phyloP scores from a whole-genome alignment of 345 rosid genomes.

The Xanthoceras sorbifolium region DNA sequence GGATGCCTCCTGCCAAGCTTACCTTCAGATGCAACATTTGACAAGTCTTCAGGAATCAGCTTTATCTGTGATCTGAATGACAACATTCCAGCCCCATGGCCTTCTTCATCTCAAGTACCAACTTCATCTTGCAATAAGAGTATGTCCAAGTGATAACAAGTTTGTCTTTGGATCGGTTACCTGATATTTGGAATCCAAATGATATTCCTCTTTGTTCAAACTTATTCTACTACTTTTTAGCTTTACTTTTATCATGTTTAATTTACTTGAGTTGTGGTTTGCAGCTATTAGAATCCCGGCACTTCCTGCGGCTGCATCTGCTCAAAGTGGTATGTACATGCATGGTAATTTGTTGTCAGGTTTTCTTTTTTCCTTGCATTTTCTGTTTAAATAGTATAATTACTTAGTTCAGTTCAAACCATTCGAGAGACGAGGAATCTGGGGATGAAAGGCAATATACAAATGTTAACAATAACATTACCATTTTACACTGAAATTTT shows the following conservation, averaged over 20 bases:
- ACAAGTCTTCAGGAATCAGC: constrained; percentile 72
- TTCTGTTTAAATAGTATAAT: not conserved
- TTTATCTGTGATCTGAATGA: constrained; percentile 97
- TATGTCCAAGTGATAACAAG: constrained; percentile 26
- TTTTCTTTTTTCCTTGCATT: not conserved
- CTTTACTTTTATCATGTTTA: not conserved
- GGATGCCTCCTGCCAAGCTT: constrained; percentile 97
- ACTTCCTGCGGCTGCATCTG: constrained; percentile 90
- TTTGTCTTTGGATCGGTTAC: not conserved
- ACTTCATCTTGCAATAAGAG: constrained; percentile 81
- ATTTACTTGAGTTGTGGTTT: constrained; percentile 7
- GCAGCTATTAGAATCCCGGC: constrained; percentile 89
- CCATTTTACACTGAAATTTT: too few species aligned
- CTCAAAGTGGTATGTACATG: constrained; percentile 57
- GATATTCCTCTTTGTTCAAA: not conserved
- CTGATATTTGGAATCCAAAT: not conserved
- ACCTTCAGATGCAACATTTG: constrained; percentile 95
- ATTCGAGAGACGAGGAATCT: not conserved
- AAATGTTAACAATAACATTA: too few species aligned
- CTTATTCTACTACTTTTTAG: not conserved
- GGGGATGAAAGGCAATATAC: not conserved
- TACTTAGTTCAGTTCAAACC: not conserved
- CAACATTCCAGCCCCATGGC: constrained; percentile 96
- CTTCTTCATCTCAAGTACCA: constrained; percentile 53
- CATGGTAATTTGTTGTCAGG: not conserved